Evolutionary conservation across 345 rosid genomes (phyloP).

Genomic region (Eucalyptus curtisii): DNA sequence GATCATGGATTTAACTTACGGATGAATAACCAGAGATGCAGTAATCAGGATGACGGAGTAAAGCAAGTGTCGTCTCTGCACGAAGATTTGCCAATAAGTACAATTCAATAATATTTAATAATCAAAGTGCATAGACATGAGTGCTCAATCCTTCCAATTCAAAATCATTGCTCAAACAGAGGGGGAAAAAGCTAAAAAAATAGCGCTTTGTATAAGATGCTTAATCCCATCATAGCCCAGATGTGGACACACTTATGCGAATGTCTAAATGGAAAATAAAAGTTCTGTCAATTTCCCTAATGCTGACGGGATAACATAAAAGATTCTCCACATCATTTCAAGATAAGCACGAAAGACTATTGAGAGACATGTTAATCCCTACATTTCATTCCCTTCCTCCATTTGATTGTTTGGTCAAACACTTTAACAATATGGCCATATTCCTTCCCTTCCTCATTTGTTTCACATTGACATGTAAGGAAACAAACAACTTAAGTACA

Average conservation of each 20-base stretch:
- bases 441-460: background rate
- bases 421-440: background rate
- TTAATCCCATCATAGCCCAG: background rate
- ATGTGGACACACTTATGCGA: background rate
- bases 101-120: background rate
- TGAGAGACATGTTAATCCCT: background rate
- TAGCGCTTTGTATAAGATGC: background rate
- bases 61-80: slow-evolving; percentile 81
- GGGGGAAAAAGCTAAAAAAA: background rate
- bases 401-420: background rate
- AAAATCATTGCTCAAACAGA: background rate
- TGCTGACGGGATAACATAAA: background rate
- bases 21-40: slow-evolving; percentile 92
- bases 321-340: background rate
- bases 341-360: background rate
- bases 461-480: background rate
- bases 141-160: background rate
- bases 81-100: background rate
- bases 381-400: background rate
- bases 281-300: background rate
- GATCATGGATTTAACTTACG: slow-evolving; percentile 32
- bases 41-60: slow-evolving; percentile 92
- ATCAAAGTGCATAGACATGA: background rate
- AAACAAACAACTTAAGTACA: background rate
- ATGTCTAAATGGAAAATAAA: background rate